Base-by-base conservation (phyloP, 345 rosid genomes). In the Murraya koenigii region DNA sequence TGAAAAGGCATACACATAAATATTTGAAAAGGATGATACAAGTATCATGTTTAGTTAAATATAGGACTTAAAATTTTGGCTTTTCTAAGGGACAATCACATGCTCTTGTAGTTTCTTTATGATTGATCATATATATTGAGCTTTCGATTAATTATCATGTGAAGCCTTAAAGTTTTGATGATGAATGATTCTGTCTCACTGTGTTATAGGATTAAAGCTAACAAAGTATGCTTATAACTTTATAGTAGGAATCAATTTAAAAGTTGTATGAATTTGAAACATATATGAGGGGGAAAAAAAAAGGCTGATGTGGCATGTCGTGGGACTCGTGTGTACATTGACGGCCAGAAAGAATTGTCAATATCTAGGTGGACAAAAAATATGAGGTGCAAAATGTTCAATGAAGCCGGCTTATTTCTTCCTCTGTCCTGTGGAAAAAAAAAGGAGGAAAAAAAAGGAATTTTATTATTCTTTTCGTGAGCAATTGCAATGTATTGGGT, bases 21-120 rank as follows among this genome's bases (percentile, higher is more conserved):
- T 56, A 20, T 20, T 68, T 58, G n/a, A 66, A 81, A 81, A 72
- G 59, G 39, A 74, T 65, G 76, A 61, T 47, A 56, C 77, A 66
- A 47, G 30, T 0, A 60, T 26, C n/a, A 1, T 52, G 68, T 72
- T 54, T 75, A 69, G 66, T 56, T 30, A 72, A 32, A 66, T 65
- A 26, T 33, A 39, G 58, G 75, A 41, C 73, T 76, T 44, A 20
- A 7, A 68, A 49, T 47, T 81, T 82, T 69, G 79, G 81, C 75
- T 49, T 26, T 82, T 75, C 20, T 38, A 61, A 62, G 85, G 66
- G 81, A 81, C 83, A 84, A 7, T 80, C 86, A 87, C 89, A 71
- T 86, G 87, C 83, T 75, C 39, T 74, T 83, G 86, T 80, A 30
- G 65, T 23, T 5, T 44, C 17, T 9, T 71, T 49, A 71, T 33